These are phyloP conservation scores for Phascolomyces articulosus DNA, from an alignment of 371 early-diverging fungal genomes.

Conservation along the genomic window DNA sequence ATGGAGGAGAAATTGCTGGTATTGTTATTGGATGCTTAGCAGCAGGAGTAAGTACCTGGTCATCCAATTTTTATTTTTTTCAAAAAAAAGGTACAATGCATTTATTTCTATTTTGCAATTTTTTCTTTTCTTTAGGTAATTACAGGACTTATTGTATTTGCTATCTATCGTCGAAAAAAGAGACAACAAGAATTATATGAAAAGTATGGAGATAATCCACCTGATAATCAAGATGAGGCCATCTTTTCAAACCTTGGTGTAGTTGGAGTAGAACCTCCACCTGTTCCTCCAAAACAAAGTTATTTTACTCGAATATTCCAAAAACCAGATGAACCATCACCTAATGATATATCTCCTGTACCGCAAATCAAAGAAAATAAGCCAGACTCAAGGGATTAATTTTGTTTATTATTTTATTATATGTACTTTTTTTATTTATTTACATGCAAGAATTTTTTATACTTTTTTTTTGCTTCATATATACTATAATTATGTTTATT, in stretches of 20 bases:
- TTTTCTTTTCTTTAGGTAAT: no score
- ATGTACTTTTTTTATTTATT: background rate
- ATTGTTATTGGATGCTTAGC: slow-evolving; percentile 8
- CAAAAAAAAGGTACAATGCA: no score
- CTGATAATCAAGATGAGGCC: background rate
- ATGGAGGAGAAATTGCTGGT: slow-evolving; percentile 5
- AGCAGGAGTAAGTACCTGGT: background rate
- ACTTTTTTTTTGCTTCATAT: background rate
- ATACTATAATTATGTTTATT: no score
- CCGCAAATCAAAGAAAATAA: background rate
- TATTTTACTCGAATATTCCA: background rate
- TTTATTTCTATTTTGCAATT: no score
- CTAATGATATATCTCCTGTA: background rate
- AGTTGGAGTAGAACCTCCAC: background rate
- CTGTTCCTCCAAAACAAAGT: background rate
- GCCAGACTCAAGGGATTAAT: background rate
- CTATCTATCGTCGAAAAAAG: background rate
- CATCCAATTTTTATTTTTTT: no score
- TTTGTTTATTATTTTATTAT: background rate
- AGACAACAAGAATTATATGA: background rate
- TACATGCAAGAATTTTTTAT: background rate
- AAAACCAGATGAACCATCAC: slow-evolving; percentile 5
- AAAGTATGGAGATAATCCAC: slow-evolving; percentile 2
- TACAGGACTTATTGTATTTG: background rate
- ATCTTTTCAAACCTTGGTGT: background rate